Base-by-base conservation (phyloP, 1,139 yeast species). In the Candida glucosophila region DNA sequence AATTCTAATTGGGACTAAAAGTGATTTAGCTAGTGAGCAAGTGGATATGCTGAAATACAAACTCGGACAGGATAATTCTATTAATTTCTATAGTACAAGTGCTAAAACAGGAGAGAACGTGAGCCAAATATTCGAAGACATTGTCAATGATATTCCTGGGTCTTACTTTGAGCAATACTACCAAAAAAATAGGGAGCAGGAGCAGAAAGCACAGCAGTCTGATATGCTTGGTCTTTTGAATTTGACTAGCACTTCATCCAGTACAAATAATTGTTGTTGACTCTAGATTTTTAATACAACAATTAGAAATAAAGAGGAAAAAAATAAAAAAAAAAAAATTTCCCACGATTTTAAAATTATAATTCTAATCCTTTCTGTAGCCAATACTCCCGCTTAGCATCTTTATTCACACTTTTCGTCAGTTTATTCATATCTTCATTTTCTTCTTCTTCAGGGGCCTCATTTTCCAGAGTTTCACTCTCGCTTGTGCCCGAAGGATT, bases 11-110 rank as follows among this genome's bases (percentile, higher is more conserved):
- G 67, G 67, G n/a, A 60, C 59, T 28, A 60, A 60, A 32, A 18
- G 19, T 3, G 61, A 55, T 30, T 29, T 53, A 20, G 30, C 35
- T 4, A 25, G 19, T 6, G 25, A 27, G 9, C 14, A 32, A 29
- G 19, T 34, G 39, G 31, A 92, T 90, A 10, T 66, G 86, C 16
- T 67, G 72, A 34, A 95, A 88, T 46, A 94, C 88, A 55, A 98
- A 97, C 40, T 83, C 81, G 6, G 29, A 22, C 10, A 32, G 23
- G 27, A 45, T 38, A 31, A 49, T 2, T 23, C 36, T 18, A 39
- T 55, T 12, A 41, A 85, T 22, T 90, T 90, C 56, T 53, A 52
- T 32, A 30, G 41, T 17, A 66, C 75, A 3, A 67, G 76, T 43
- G 67, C 77, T 9, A 68, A 64, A 37, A 40, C 53, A 2, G 72